These are phyloP conservation scores for Microdochium bolleyi DNA, from an alignment of 2,329 filamentous ascomycete species.

Conservation along the genomic window DNA sequence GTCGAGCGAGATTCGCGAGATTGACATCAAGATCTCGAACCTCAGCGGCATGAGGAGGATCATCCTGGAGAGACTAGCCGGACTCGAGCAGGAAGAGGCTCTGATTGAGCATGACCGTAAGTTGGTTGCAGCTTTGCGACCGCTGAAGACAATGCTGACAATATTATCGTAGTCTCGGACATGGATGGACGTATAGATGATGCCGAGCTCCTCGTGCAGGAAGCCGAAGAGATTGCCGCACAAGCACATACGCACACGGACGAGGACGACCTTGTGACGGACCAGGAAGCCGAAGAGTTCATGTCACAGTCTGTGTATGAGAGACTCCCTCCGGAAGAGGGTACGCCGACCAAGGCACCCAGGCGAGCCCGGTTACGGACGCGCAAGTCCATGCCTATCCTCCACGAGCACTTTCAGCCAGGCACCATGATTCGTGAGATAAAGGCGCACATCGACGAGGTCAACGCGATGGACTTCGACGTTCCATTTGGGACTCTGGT, in stretches of 20 bases:
- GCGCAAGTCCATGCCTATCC: slow-evolving; percentile 82
- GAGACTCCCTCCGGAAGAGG: slow-evolving; percentile 60
- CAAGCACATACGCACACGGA: slow-evolving; percentile 40
- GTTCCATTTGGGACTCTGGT: slow-evolving; percentile 95
- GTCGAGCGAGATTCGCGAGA: slow-evolving; percentile 89
- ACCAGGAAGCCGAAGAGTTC: slow-evolving; percentile 54
- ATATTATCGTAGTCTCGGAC: slow-evolving; percentile 46
- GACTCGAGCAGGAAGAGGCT: slow-evolving; percentile 83
- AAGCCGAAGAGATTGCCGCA: slow-evolving; percentile 47
- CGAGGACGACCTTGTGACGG: slow-evolving; percentile 44
- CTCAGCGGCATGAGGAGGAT: slow-evolving; percentile 88
- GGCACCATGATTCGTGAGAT: slow-evolving; percentile 84
- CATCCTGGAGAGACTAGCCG: slow-evolving; percentile 77
- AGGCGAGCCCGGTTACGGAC: slow-evolving; percentile 50
- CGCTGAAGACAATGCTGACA: slow-evolving; percentile 19
- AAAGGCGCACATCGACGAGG: slow-evolving; percentile 77
- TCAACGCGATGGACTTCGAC: slow-evolving; percentile 92
- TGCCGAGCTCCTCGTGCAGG: slow-evolving; percentile 49
- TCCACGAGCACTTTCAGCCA: slow-evolving; percentile 91
- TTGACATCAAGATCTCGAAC: slow-evolving; percentile 94
- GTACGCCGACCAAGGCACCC: slow-evolving; percentile 36
- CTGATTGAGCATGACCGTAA: slow-evolving; percentile 81
- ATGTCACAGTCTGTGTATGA: slow-evolving; percentile 99
- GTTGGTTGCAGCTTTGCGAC: slow-evolving; percentile 15
- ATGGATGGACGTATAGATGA: slow-evolving; percentile 55